Evolutionary conservation across 78 protist genomes (phyloP).

Genomic region (Andalucia godoyi): DNA sequence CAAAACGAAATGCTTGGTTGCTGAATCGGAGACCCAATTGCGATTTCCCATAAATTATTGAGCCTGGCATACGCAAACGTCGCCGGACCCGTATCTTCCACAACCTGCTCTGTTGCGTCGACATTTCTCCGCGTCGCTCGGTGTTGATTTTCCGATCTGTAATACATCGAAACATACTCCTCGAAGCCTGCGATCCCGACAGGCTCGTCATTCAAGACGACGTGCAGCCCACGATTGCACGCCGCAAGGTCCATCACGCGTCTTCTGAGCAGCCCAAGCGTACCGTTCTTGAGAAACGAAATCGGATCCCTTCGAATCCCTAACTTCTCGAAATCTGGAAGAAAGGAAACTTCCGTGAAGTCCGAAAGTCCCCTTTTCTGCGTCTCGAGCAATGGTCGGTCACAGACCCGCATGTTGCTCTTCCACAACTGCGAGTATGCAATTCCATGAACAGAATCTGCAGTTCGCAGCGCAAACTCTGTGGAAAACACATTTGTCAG

Average conservation of each 20-base stretch:
- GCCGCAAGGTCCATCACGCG: slow-evolving; percentile 20
- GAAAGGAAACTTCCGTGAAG: background rate
- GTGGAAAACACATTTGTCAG: slow-evolving; percentile 86
- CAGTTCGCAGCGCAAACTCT: background rate
- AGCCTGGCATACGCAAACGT: background rate
- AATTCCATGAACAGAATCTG: background rate
- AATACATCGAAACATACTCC: background rate
- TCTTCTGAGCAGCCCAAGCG: background rate
- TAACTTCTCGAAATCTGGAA: background rate
- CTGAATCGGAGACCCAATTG: background rate
- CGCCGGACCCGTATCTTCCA: background rate
- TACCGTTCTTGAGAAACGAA: background rate
- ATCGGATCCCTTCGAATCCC: background rate
- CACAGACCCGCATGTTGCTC: background rate
- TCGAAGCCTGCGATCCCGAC: background rate
- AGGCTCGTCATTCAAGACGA: background rate
- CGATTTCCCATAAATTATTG: slow-evolving; percentile 16
- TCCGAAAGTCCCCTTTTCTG: background rate
- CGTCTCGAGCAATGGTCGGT: background rate
- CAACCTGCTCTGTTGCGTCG: background rate
- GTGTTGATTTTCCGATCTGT: background rate
- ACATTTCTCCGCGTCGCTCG: background rate
- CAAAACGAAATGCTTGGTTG: slow-evolving; percentile 74
- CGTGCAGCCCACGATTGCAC: background rate
- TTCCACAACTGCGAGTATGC: slow-evolving; percentile 1